A percentile compares a stretch with the other conserved stretches of the same genome.
phyloP scores from a whole-genome alignment of 495 filamentous ascomycete species.

The Oidiodendron maius region DNA sequence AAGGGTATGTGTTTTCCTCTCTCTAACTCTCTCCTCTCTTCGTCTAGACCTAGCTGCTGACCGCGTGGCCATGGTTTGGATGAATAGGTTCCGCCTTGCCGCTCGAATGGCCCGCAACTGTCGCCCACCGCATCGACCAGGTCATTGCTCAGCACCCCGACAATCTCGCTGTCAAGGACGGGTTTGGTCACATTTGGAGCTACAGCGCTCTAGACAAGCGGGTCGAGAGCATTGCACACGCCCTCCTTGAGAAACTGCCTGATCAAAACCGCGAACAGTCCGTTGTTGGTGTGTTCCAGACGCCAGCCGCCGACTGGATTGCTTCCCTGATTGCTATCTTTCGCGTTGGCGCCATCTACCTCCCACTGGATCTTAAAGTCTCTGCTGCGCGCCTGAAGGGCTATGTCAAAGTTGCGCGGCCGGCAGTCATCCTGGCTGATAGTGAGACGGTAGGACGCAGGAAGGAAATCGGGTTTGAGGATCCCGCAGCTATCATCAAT shows the following conservation, averaged over 20 bases:
- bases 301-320: slow-evolving; percentile 37
- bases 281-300: slow-evolving; percentile 23
- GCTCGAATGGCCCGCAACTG: slow-evolving; percentile 27
- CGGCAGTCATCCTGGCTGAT: slow-evolving; percentile 6
- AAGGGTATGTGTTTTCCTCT: not conserved
- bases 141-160: not conserved
- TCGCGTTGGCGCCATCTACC: slow-evolving; percentile 39
- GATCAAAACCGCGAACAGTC: slow-evolving; percentile 1
- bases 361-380: slow-evolving; percentile 44
- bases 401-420: not conserved
- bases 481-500: too few relatives aligned
- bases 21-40: not conserved
- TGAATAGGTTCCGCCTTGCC: slow-evolving; percentile 9
- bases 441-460: too few relatives aligned
- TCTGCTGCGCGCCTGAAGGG: slow-evolving; percentile 16
- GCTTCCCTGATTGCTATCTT: slow-evolving; percentile 46
- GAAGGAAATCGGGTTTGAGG: too few relatives aligned
- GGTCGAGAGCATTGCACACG: not conserved
- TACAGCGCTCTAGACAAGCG: slow-evolving; percentile 1
- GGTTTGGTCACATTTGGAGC: not conserved
- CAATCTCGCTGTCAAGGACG: slow-evolving; percentile 3
- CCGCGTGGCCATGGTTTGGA: too few relatives aligned
- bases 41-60: not conserved
- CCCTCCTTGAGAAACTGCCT: not conserved
- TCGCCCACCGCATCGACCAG: slow-evolving; percentile 30